Percentiles rank a stretch among this genome's conserved stretches.
Evolutionary conservation across 352 stramenopile genomes (phyloP).

Genomic region (Globisporangium alternatum): DNA sequence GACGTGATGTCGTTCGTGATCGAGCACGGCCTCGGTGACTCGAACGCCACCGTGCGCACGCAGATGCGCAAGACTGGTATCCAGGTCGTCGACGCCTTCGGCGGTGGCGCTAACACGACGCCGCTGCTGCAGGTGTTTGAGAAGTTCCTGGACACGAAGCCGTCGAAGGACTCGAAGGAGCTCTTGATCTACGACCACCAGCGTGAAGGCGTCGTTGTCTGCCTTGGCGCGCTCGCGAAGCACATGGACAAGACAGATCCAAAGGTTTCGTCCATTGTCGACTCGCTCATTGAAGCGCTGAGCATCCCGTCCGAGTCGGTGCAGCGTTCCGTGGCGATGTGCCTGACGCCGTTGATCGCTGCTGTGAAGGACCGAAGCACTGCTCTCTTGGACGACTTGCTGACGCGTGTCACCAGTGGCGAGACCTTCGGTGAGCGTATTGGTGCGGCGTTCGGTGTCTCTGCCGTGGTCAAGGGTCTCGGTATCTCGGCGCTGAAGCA

Average conservation of each 20-base stretch:
- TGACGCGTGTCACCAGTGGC: conserved; percentile 65
- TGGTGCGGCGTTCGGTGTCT: conserved; percentile 97
- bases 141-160: conserved; percentile 62
- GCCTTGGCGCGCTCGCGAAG: conserved; percentile 85
- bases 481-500: conserved; percentile 98
- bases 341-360: conserved; percentile 87
- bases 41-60: conserved; percentile 63
- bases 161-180: conserved; percentile 41
- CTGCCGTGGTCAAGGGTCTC: conserved; percentile 98
- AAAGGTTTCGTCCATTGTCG: conserved; percentile 87
- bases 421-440: conserved; percentile 88
- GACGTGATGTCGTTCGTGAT: conserved; percentile 79
- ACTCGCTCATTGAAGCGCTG: conserved; percentile 85
- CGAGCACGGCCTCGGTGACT: conserved; percentile 69
- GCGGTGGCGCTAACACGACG: conserved; percentile 60
- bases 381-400: conserved; percentile 67
- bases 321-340: conserved; percentile 90
- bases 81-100: conserved; percentile 69
- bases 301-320: conserved; percentile 92
- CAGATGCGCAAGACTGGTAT: conserved; percentile 87
- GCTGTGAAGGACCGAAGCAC: conserved; percentile 75
- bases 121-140: conserved; percentile 75
- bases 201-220: conserved; percentile 89
- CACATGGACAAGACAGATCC: conserved; percentile 88
- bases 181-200: conserved; percentile 82